Percentiles rank a stretch among this genome's conserved stretches.
These are phyloP conservation scores for Extremus antarcticus DNA, from an alignment of 495 filamentous ascomycete genomes.

Conservation along the genomic window DNA sequence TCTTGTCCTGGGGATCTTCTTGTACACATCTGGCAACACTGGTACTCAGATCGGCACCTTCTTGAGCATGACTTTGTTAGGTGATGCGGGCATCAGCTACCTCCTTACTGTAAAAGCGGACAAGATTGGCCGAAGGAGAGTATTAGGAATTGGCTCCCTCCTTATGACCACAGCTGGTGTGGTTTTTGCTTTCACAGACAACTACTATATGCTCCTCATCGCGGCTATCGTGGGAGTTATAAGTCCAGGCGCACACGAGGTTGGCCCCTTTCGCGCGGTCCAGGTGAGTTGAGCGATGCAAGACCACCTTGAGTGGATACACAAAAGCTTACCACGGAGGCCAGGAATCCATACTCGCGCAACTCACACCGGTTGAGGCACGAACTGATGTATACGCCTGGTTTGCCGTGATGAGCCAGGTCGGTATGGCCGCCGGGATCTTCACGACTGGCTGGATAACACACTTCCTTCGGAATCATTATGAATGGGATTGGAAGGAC, in stretches of 20 bases:
- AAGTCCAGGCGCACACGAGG: constrained; percentile 41
- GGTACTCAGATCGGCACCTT: constrained; percentile 64
- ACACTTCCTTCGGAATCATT: constrained; percentile 37
- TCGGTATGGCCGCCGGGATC: constrained; percentile 54
- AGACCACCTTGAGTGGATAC: background rate
- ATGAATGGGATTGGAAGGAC: constrained; percentile 45
- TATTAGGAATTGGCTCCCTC: constrained; percentile 51
- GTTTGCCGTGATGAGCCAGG: constrained; percentile 60
- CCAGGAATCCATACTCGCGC: constrained; percentile 69
- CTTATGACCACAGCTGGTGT: constrained; percentile 58
- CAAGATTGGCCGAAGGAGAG: constrained; percentile 53
- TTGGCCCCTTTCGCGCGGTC: constrained; percentile 53
- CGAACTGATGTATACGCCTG: constrained; percentile 71
- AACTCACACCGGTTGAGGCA: constrained; percentile 48
- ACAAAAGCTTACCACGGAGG: background rate
- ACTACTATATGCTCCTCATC: constrained; percentile 60
- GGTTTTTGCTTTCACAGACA: constrained; percentile 53
- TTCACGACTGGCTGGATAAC: constrained; percentile 56
- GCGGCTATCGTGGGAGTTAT: constrained; percentile 74
- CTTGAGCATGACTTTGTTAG: constrained; percentile 73
- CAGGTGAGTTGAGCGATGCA: constrained; percentile 7
- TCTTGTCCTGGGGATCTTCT: constrained; percentile 59
- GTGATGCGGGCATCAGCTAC: constrained; percentile 67
- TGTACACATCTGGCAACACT: constrained; percentile 51
- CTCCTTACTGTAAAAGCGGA: constrained; percentile 66